These are phyloP conservation scores for Achlya hypogyna DNA, from an alignment of 352 stramenopile genomes.

Conservation along the genomic window DNA sequence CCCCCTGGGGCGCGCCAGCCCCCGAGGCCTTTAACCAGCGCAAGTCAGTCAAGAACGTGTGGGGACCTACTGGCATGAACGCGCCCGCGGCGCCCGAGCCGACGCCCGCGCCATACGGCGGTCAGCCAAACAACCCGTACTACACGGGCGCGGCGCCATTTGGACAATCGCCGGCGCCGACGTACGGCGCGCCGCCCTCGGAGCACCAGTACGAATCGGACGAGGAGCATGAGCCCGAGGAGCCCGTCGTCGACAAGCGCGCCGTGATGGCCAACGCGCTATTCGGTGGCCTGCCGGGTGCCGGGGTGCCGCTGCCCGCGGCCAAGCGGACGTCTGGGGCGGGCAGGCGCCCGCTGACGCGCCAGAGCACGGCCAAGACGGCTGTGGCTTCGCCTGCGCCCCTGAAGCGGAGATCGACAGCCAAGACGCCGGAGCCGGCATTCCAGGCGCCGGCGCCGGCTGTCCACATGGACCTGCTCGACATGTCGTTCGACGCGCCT, in stretches of 20 bases:
- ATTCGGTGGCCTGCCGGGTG: constrained; percentile 92
- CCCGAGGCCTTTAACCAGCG: constrained; percentile 33
- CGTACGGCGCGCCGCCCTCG: constrained; percentile 10
- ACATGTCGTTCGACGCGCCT: constrained; percentile 72
- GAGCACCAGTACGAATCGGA: constrained; percentile 28
- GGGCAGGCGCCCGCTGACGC: not conserved
- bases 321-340: not conserved
- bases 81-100: constrained; percentile 19
- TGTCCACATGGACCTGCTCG: constrained; percentile 71
- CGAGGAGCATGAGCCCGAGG: constrained; percentile 43
- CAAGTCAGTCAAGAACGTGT: constrained; percentile 75
- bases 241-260: constrained; percentile 57
- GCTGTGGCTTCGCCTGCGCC: not conserved
- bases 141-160: constrained; percentile 20
- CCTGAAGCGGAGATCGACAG: constrained; percentile 7
- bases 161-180: constrained; percentile 15
- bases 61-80: constrained; percentile 73
- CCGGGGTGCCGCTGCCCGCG: constrained; percentile 24
- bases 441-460: constrained; percentile 27
- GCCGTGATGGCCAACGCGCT: constrained; percentile 90
- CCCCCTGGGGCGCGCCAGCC: constrained; percentile 29
- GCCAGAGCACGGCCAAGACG: constrained; percentile 12
- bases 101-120: constrained; percentile 11
- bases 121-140: constrained; percentile 28
- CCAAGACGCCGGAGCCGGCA: constrained; percentile 18